phyloP scores from a whole-genome alignment of 2,329 filamentous ascomycete genomes.

The Botrytis deweyae region DNA sequence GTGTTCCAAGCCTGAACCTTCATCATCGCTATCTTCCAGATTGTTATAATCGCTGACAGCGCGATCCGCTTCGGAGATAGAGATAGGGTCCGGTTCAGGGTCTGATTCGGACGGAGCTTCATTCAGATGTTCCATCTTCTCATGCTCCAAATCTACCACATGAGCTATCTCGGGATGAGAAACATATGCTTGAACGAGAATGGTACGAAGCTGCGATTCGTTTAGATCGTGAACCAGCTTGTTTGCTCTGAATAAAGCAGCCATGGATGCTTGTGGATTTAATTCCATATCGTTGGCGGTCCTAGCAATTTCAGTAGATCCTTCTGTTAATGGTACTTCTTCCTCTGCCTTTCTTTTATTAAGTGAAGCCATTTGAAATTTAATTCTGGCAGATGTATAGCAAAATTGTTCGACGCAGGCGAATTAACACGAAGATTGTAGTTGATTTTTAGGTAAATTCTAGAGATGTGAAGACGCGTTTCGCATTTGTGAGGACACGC shows the following conservation, averaged over 20 bases:
- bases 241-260: constrained; percentile 15
- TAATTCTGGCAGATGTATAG: not conserved
- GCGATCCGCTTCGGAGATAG: not conserved
- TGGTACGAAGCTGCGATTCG: constrained; percentile 18
- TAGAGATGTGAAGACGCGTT: constrained; percentile 4
- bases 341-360: constrained; percentile 6
- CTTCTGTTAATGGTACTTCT: not conserved
- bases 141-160: constrained; percentile 16
- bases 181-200: constrained; percentile 21
- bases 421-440: constrained; percentile 6
- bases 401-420: not conserved
- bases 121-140: constrained; percentile 13
- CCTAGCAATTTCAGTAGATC: not conserved
- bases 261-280: constrained; percentile 12
- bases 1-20: not conserved
- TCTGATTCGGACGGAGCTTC: not conserved
- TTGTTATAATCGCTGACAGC: not conserved
- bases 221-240: constrained; percentile 18
- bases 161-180: constrained; percentile 11
- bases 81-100: not conserved
- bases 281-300: not conserved
- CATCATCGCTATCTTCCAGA: not conserved
- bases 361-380: not conserved
- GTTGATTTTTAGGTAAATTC: not conserved
- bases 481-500: not conserved